Base-by-base conservation (phyloP, 176 grass and related monocot genomes). In the Phoenix roebelenii region DNA sequence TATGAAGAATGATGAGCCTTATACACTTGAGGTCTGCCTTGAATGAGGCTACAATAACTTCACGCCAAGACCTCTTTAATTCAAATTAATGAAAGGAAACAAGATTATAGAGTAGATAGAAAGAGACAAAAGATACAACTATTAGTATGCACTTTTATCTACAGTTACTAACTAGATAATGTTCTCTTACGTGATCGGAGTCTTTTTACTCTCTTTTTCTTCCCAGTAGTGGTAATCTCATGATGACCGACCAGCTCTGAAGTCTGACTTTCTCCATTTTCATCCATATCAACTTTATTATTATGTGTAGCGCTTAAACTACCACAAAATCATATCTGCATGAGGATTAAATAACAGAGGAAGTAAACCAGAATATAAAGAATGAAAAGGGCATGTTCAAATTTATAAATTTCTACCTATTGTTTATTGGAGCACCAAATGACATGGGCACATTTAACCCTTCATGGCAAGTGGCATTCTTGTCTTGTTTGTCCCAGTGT, bases 181-280 rank as follows among this genome's bases (percentile, higher is more conserved):
- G 74, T 67, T n/a, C 22, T 60, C 83, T 88, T 85, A 97, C 81
- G 49, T 66, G 80, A 73, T 65, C 79, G 71, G 65, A 59, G 72
- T 79, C 81, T 97, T 69, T 75, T 88, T 88, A 67, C 72, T 88
- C 84, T 81, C 73, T 59, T 82, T 80, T 91, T 83, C 72, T 77
- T 91, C 88, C 85, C 76, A 49, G 44, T 79, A 59, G 23, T 63
- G 59, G 56, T 22, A 81, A 54, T 52, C 54, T 66, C 74, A 30
- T 66, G 52, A 52, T 67, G 49, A 58, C 68, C 54, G 22, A 80
- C 63, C 72, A 81, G 63, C 19, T 51, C 64, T 55, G 64, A 79
- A 57, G 1, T 19, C 15, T 70, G 61, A 50, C 51, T 70, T 50
- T 79, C 67, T 25, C 74, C 51, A 73, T 22, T 79, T 51, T 59